Percentiles rank a stretch among this genome's conserved stretches.
Evolutionary conservation across 148 eudicot species (phyloP).

Genomic region (Rhododendron williamsianum): DNA sequence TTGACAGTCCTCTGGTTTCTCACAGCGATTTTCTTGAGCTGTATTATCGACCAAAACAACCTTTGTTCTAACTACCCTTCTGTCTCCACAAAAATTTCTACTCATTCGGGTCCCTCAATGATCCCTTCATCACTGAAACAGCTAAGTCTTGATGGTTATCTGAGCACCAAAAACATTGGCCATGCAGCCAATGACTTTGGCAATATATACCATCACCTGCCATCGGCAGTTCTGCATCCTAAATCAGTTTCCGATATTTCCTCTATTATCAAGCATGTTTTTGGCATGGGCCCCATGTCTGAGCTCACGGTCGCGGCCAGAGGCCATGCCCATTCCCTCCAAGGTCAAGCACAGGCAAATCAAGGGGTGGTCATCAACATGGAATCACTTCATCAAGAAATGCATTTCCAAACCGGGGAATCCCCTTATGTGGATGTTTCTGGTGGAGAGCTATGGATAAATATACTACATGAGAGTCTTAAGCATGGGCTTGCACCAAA

Average conservation of each 20-base stretch:
- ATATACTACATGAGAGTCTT: slow-evolving; percentile 73
- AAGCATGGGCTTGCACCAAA: slow-evolving; percentile 72
- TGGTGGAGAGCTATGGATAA: slow-evolving; percentile 86
- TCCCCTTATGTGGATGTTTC: slow-evolving; percentile 77
- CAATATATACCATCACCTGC: slow-evolving; percentile 50
- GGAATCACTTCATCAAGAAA: slow-evolving; percentile 65
- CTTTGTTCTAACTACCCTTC: slow-evolving; percentile 49
- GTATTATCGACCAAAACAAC: slow-evolving; percentile 36
- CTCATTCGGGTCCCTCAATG: slow-evolving; percentile 22
- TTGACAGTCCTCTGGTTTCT: slow-evolving; percentile 31
- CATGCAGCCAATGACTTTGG: slow-evolving; percentile 79
- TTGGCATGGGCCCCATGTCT: slow-evolving; percentile 53
- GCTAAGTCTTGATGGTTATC: slow-evolving; percentile 45
- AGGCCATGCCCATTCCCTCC: slow-evolving; percentile 92
- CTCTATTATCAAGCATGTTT: slow-evolving; percentile 44
- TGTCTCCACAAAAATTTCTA: slow-evolving; percentile 24
- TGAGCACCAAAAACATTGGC: slow-evolving; percentile 37
- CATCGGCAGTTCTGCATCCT: slow-evolving; percentile 64
- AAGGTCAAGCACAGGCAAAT: slow-evolving; percentile 77
- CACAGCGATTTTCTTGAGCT: slow-evolving; percentile 34
- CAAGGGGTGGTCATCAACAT: slow-evolving; percentile 73
- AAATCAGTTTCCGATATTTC: slow-evolving; percentile 76
- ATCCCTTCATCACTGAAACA: slow-evolving; percentile 30
- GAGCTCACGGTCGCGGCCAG: slow-evolving; percentile 74
- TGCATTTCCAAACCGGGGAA: slow-evolving; percentile 48